Conservation (phyloP, 345 rosid genomes). For the Eucalyptus tenuipes region DNA sequence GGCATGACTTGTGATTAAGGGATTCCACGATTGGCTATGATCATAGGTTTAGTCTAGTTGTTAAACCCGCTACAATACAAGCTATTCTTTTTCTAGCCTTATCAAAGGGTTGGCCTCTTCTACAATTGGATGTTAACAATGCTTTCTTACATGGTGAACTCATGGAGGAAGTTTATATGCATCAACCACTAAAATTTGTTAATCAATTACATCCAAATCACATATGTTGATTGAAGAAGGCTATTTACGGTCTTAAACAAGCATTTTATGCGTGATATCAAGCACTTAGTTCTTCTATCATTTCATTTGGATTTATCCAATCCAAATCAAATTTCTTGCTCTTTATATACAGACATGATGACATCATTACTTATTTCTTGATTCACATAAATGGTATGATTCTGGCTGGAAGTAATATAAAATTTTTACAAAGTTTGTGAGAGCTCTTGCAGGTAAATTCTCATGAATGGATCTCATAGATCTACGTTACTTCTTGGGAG, state of each 20-base stretch:
- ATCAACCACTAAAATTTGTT: no score
- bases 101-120: background rate
- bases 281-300: background rate
- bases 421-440: background rate
- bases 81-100: no score
- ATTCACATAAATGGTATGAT: background rate
- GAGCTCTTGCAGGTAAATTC: background rate
- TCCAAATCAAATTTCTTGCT: accelerated
- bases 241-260: no score
- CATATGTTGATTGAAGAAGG: background rate
- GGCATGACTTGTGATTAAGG: background rate
- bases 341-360: background rate
- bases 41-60: no score
- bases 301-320: background rate
- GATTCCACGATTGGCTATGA: no score
- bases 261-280: background rate
- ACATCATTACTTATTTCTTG: background rate
- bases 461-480: no score
- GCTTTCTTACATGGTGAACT: background rate
- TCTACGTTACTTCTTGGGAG: background rate
- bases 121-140: no score
- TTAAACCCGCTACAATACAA: background rate
- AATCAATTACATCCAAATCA: background rate
- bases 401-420: background rate
- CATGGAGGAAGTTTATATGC: background rate